Base-by-base conservation (phyloP, 768 basidiomycete genomes). In the Crepidotus variabilis region DNA sequence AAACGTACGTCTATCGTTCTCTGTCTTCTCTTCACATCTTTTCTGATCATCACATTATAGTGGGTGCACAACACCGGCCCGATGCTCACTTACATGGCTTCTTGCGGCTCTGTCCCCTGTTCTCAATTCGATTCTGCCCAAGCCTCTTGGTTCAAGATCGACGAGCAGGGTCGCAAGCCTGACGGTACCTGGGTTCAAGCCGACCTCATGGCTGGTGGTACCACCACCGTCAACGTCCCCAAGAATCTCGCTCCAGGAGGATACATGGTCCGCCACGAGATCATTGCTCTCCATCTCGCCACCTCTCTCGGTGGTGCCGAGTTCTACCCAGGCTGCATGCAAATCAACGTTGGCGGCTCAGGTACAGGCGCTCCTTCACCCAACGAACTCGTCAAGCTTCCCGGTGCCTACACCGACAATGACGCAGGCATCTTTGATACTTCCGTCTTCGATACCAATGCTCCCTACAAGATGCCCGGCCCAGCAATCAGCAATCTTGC, bases 261-360 rank as follows among this genome's bases (percentile, higher is more conserved):
- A 61, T 92, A 92, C 68, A 74, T 92, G 57, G 68, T 91, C 65
- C 87, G 90, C 1, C 85, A 90, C 67, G 90, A 92, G 67, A 86
- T 92, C 69, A 85, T 92, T 67, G 85, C 86, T 9, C 80, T 92
- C 13, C 90, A 92, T 63, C 77, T 85, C 47, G 89, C 79, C 6
- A 75, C 65, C n/a, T 60, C 63, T 1, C 9, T 64, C 16, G 83
- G 84, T 5, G 87, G 87, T 18, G 90, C 88, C 0, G 90, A 93
- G 70, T 92, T 91, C 70, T 93, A 93, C 67, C 85, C 87, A 0
- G 80, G 82, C 23, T 93, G 90, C 68, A 75, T 79, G 2, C 79
- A 85, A 69, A 65, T 88, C 58, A 71, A 66, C 36, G 68, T 92
- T 35, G 71, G 76, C 1, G 88, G 89, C 10, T 77, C 72, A 51